Evolutionary conservation across 1,284 basidiomycete genomes (phyloP).

Genomic region (Termitomyces sp.): DNA sequence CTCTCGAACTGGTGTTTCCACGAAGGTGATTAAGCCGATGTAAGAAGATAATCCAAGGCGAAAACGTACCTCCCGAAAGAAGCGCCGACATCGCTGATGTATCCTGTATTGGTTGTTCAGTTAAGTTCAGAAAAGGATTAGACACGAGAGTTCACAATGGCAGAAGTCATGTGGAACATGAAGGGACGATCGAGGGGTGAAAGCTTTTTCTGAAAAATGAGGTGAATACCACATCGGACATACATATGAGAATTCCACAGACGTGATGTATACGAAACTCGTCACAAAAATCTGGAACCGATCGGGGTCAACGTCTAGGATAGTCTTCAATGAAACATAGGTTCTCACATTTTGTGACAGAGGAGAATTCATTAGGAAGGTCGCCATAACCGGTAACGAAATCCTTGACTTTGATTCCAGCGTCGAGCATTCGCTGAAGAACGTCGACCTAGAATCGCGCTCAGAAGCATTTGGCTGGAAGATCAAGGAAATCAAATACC

Average conservation of each 20-base stretch:
- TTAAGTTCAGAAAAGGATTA: background rate
- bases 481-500: conserved; percentile 26
- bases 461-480: background rate
- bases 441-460: conserved; percentile 47
- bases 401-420: conserved; percentile 53
- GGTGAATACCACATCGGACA: conserved; percentile 6
- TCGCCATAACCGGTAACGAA: conserved; percentile 62
- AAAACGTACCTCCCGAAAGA: conserved; percentile 28
- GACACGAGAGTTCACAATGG: conserved; percentile 31
- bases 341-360: conserved; percentile 47
- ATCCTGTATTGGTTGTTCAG: conserved; percentile 26
- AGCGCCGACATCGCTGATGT: conserved; percentile 34
- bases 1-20: conserved; percentile 15
- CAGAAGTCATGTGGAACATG: conserved; percentile 47
- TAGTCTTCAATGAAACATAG: background rate
- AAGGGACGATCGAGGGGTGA: conserved; percentile 44
- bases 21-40: too few relatives aligned
- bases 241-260: background rate
- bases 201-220: conserved; percentile 33
- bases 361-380: conserved; percentile 48
- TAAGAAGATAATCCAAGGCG: too few relatives aligned
- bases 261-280: conserved; percentile 44
- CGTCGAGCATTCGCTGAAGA: conserved; percentile 48
- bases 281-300: conserved; percentile 43
- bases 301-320: background rate